These are phyloP conservation scores for Oenanthe javanica DNA, from an alignment of 140 eudicot species.

Conservation along the genomic window DNA sequence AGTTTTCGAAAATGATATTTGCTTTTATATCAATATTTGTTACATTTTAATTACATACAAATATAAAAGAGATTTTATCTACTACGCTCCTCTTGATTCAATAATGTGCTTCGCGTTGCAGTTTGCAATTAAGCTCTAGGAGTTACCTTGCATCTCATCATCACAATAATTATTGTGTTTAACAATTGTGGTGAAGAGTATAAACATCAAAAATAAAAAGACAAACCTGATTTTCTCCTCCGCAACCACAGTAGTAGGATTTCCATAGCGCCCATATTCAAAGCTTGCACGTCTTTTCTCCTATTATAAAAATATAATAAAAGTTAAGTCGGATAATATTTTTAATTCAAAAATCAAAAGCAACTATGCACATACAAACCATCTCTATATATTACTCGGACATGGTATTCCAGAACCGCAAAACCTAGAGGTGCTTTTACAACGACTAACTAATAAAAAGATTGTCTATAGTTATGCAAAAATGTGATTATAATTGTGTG, in stretches of 20 bases:
- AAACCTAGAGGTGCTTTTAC: not conserved
- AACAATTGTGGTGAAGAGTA: not conserved
- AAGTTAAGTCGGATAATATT: not conserved
- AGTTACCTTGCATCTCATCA: too few relatives aligned
- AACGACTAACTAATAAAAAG: not conserved
- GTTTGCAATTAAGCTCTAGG: too few relatives aligned
- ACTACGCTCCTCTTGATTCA: too few relatives aligned
- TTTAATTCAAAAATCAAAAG: too few relatives aligned
- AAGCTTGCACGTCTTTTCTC: slow-evolving; percentile 66
- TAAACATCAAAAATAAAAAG: not conserved
- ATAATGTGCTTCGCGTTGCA: too few relatives aligned
- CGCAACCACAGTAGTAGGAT: slow-evolving; percentile 61
- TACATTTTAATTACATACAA: too few relatives aligned
- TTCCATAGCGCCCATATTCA: slow-evolving; percentile 94
- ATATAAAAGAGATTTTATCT: too few relatives aligned
- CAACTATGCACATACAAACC: not conserved
- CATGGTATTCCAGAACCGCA: too few relatives aligned
- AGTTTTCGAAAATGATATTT: too few relatives aligned
- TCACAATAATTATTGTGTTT: not conserved
- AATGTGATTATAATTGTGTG: not conserved
- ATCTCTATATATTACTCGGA: not conserved
- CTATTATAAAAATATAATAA: slow-evolving; percentile 18
- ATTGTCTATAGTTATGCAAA: not conserved
- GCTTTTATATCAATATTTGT: too few relatives aligned
- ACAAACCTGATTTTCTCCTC: slow-evolving; percentile 81